Conservation (phyloP, 768 basidiomycete species). For the Leccinum broughii region DNA sequence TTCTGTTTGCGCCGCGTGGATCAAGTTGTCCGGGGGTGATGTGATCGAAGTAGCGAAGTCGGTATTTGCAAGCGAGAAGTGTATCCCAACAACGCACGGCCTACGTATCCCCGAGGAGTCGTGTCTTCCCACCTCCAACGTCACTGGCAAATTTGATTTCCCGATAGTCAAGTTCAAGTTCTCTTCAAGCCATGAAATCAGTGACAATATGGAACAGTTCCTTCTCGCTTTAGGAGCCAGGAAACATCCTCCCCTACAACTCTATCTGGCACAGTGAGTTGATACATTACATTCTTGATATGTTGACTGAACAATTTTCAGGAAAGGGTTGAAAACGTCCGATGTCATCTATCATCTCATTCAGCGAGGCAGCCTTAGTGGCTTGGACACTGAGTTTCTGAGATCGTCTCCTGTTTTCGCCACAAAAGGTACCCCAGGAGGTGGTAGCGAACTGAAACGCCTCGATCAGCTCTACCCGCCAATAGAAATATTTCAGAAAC, state of each 20-base stretch:
- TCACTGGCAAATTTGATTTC: neutral
- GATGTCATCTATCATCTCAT: too few species aligned
- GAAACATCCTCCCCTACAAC: too few species aligned
- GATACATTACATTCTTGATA: conserved; percentile 53
- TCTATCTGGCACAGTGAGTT: neutral
- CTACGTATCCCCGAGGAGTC: conserved; percentile 66
- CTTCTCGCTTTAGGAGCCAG: too few species aligned
- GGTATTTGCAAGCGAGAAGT: conserved; percentile 29
- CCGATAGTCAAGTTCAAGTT: neutral
- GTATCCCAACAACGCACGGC: conserved; percentile 54
- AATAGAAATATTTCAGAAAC: conserved; percentile 56
- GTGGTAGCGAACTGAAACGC: too few species aligned
- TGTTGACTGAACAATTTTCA: too few species aligned
- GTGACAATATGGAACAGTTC: too few species aligned
- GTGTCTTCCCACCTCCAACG: conserved; percentile 78
- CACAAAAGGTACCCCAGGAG: too few species aligned
- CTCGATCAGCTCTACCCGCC: conserved; percentile 75
- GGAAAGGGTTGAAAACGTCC: too few species aligned
- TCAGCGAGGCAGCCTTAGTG: too few species aligned
- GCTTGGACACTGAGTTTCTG: too few species aligned
- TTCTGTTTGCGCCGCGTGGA: conserved; percentile 67
- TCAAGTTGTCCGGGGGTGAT: conserved; percentile 12
- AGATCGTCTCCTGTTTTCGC: too few species aligned
- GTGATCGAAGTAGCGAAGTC: neutral
- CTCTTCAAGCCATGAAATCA: conserved; percentile 27